Percentiles rank a stretch among this genome's conserved stretches.
phyloP scores from a whole-genome alignment of 2,329 filamentous ascomycete species.

The Cercospora citrullina region DNA sequence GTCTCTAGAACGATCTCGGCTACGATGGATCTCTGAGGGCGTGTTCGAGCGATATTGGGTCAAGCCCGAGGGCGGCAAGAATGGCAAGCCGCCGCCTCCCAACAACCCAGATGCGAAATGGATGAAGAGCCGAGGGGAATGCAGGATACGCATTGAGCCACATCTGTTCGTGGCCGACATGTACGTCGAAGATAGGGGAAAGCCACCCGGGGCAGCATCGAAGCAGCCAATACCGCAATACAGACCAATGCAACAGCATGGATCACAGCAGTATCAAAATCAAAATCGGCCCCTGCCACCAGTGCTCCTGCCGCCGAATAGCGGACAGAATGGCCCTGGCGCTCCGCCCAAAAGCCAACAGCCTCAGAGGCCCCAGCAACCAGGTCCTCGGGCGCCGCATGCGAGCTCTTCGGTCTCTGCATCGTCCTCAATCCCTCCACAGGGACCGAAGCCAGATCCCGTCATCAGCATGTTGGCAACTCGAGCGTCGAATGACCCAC shows the following conservation, averaged over 20 bases:
- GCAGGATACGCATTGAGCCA: constrained; percentile 75
- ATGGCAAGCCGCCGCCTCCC: constrained; percentile 54
- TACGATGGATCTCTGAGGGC: constrained; percentile 67
- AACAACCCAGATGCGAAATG: constrained; percentile 39
- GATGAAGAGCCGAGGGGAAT: constrained; percentile 62
- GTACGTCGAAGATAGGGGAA: constrained; percentile 68
- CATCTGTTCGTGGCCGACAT: constrained; percentile 76
- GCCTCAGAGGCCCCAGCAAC: constrained; percentile 15
- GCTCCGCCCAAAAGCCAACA: constrained; percentile 11
- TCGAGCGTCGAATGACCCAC: constrained; percentile 69
- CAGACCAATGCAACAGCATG: constrained; percentile 24
- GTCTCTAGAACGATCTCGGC: constrained; percentile 70
- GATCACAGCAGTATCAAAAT: constrained; percentile 25
- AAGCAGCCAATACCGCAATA: constrained; percentile 23
- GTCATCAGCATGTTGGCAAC: constrained; percentile 79
- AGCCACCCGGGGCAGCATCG: constrained; percentile 40
- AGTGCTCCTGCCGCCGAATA: constrained; percentile 8
- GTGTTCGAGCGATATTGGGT: constrained; percentile 78
- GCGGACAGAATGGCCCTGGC: background rate
- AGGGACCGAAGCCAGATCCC: constrained; percentile 57
- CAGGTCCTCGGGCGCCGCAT: constrained; percentile 7
- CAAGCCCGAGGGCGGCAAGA: constrained; percentile 69
- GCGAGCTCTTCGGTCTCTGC: constrained; percentile 1
- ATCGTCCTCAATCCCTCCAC: constrained; percentile 18
- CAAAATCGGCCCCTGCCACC: constrained; percentile 28